phyloP scores from a whole-genome alignment of 1,284 basidiomycete species.

The Ganoderma leucocontextum region DNA sequence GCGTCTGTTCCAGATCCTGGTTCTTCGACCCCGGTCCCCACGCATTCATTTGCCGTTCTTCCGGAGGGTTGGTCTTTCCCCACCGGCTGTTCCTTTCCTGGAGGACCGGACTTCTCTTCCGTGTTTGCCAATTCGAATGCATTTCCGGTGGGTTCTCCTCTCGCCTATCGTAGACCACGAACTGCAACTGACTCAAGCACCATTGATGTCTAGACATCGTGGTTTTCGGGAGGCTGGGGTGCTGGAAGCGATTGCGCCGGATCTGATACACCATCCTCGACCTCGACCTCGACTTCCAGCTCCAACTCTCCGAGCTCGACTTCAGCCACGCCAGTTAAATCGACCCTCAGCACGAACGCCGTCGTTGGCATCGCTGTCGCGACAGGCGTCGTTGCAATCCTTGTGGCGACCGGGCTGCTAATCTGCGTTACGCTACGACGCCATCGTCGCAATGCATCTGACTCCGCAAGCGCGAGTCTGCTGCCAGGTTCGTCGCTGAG shows the following conservation, averaged over 20 bases:
- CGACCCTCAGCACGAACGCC: not conserved
- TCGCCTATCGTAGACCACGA: not conserved
- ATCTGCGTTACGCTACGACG: not conserved
- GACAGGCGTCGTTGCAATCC: not conserved
- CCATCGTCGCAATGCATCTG: not conserved
- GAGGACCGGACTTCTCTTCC: not conserved
- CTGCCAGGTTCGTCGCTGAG: not conserved
- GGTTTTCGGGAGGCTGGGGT: not conserved
- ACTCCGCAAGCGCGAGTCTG: not conserved
- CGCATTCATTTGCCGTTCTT: not conserved
- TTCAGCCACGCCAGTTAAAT: not conserved
- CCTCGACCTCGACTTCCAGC: not conserved
- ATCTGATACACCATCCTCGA: not conserved
- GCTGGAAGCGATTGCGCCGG: not conserved
- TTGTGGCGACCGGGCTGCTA: not conserved
- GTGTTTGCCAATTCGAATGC: not conserved
- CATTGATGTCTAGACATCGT: not conserved
- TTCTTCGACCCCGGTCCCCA: not conserved
- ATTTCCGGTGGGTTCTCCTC: not conserved
- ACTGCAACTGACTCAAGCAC: not conserved
- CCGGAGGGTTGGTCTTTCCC: not conserved
- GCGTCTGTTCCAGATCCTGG: not conserved
- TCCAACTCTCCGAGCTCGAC: not conserved
- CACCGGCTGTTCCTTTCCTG: not conserved
- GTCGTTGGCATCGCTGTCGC: not conserved